phyloP scores from a whole-genome alignment of 805 yeast genomes.

The Candida sphagnicola region DNA sequence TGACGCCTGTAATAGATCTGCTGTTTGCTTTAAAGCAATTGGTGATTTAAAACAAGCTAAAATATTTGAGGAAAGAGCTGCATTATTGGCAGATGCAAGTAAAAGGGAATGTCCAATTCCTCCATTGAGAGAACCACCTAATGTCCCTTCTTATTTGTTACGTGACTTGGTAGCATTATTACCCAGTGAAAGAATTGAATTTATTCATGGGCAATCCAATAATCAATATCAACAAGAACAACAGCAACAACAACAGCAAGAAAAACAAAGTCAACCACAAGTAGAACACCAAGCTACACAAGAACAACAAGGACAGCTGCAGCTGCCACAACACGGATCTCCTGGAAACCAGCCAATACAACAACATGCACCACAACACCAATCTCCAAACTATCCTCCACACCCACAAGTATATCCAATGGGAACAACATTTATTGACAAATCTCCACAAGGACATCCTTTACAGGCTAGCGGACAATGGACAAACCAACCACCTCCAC shows the following conservation, averaged over 20 bases:
- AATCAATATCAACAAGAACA: constrained; percentile 21
- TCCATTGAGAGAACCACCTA: constrained; percentile 42
- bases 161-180: constrained; percentile 42
- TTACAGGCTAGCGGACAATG: constrained; percentile 1
- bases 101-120: constrained; percentile 44
- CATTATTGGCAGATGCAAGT: constrained; percentile 38
- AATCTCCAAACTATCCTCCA: constrained; percentile 7
- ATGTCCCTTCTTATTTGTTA: constrained; percentile 40
- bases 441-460: constrained; percentile 5
- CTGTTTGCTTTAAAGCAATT: constrained; percentile 44
- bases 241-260: constrained; percentile 12
- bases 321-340: constrained; percentile 12
- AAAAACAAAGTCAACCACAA: constrained; percentile 10
- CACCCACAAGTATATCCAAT: constrained; percentile 5
- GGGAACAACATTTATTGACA: neutral
- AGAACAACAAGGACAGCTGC: constrained; percentile 2
- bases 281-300: constrained; percentile 8
- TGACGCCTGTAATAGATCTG: constrained; percentile 54
- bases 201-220: constrained; percentile 28
- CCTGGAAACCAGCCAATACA: constrained; percentile 16
- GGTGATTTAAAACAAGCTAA: constrained; percentile 41
- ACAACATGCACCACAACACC: constrained; percentile 7
- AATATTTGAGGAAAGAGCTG: constrained; percentile 42
- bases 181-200: constrained; percentile 37
- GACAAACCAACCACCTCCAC: constrained; percentile 6